Percentiles rank a stretch among this genome's conserved stretches.
Conservation (phyloP, 2,329 filamentous ascomycete genomes). For the Trichoderma sp. region DNA sequence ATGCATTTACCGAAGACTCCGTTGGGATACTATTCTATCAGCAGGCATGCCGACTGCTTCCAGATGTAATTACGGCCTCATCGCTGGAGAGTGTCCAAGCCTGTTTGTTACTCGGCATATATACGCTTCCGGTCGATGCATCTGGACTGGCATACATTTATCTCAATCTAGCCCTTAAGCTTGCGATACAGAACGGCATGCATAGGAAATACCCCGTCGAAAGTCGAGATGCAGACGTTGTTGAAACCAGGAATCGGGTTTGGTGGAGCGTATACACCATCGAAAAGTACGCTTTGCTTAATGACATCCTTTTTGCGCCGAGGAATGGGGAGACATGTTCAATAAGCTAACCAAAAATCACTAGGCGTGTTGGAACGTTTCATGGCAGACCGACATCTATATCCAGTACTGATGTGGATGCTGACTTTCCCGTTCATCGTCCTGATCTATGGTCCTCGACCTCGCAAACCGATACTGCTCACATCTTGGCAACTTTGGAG, state of each 20-base stretch:
- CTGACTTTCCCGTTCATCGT: slow-evolving; percentile 48
- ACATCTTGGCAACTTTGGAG: slow-evolving; percentile 45
- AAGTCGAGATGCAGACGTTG: slow-evolving; percentile 45
- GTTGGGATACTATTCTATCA: slow-evolving; percentile 57
- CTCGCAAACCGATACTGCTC: slow-evolving; percentile 43
- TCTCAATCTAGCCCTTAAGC: slow-evolving; percentile 53
- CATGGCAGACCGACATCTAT: slow-evolving; percentile 57
- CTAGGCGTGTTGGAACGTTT: slow-evolving; percentile 53
- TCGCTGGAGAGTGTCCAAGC: slow-evolving; percentile 59
- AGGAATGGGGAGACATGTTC: slow-evolving; percentile 17
- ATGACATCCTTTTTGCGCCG: background rate
- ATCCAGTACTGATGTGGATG: slow-evolving; percentile 51
- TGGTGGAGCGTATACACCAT: slow-evolving; percentile 59
- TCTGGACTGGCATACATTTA: slow-evolving; percentile 58
- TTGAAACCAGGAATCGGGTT: slow-evolving; percentile 54
- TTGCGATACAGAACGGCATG: slow-evolving; percentile 61
- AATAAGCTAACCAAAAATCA: slow-evolving; percentile 7
- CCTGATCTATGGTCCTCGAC: slow-evolving; percentile 42
- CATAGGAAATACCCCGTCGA: slow-evolving; percentile 51
- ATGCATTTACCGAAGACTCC: slow-evolving; percentile 47
- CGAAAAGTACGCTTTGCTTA: slow-evolving; percentile 46
- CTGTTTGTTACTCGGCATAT: slow-evolving; percentile 55
- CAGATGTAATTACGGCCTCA: slow-evolving; percentile 55
- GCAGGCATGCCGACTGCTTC: slow-evolving; percentile 52
- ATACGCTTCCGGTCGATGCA: slow-evolving; percentile 54